Base-by-base conservation (phyloP, 2,329 filamentous ascomycete genomes). In the Colletotrichum horii region DNA sequence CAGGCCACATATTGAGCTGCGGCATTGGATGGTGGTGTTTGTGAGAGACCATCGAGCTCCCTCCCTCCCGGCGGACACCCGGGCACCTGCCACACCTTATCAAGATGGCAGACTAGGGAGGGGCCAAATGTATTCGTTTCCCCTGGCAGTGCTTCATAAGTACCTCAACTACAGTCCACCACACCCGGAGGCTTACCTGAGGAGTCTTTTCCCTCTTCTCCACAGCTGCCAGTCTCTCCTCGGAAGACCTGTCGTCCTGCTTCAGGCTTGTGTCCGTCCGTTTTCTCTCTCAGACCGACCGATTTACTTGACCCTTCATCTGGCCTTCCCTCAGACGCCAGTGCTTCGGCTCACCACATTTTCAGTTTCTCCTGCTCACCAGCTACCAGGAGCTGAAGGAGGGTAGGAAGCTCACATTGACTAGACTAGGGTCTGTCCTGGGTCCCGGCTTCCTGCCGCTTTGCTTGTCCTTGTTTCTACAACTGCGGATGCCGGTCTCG, bases 21-120 rank as follows among this genome's bases (percentile, higher is more conserved):
- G 71, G 71, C 60, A 70, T 65, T 65, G 71, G 71, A 43, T 68
- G 38, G 70, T 68, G 70, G 74, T 68, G 48, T 68, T 68, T 67
- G 70, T 55, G 65, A 69, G 70, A 55, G 65, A 69, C 62, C 68
- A 60, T 73, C 34, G 56, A 74, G 36, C 64, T 19, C 69, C 56
- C 58, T 58, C 52, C 60, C 48, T 75, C 64, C 64, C 73, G 58
- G 65, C 74, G 58, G 70, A 65, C 74, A 69, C 64, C 74, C 74
- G 58, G 70, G 70, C 74, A 69, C 64, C 74, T 76, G 74, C 74
- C 74, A 76, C 61, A 76, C 71, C 71, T 76, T 76, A 75, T 76
- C 74, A 75, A 62, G 71, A 61, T 66, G 72, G 43, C 32, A 19
- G 74, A 69, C 70, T 52, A 75, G 74, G 71, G 64, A 48, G 48